phyloP scores from a whole-genome alignment of 2,329 filamentous ascomycete genomes.

The Aspergillus aculeatus region DNA sequence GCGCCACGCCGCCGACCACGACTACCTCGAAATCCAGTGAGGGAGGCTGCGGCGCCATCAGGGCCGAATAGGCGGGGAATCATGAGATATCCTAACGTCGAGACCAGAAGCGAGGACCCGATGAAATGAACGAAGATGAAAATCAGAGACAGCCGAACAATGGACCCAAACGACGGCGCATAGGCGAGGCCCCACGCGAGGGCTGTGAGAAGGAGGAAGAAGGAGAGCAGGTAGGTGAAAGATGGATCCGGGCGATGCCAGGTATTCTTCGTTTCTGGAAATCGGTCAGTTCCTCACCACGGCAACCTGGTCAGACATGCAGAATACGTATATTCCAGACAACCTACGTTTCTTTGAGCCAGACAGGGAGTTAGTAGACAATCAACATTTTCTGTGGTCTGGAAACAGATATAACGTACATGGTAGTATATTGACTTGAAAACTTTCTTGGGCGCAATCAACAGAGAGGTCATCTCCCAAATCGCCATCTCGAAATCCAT shows the following conservation, averaged over 20 bases:
- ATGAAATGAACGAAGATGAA: constrained; percentile 62
- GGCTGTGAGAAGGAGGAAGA: constrained; percentile 60
- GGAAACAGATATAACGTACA: constrained; percentile 44
- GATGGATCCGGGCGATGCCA: constrained; percentile 69
- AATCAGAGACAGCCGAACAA: constrained; percentile 48
- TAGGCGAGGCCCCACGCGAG: constrained; percentile 60
- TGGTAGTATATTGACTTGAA: constrained; percentile 71
- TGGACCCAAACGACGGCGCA: constrained; percentile 47
- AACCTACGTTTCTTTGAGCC: constrained; percentile 42
- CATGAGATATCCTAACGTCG: constrained; percentile 63
- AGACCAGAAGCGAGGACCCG: constrained; percentile 57
- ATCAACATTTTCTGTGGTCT: not conserved
- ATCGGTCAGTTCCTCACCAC: not conserved
- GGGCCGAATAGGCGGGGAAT: constrained; percentile 62
- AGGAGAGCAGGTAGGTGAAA: constrained; percentile 67
- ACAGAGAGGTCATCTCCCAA: constrained; percentile 69
- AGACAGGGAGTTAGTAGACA: not conserved
- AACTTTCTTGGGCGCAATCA: constrained; percentile 69
- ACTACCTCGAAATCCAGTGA: constrained; percentile 47
- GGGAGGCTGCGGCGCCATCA: constrained; percentile 44
- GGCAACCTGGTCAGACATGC: not conserved
- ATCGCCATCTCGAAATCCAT: constrained; percentile 74
- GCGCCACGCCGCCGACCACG: constrained; percentile 50
- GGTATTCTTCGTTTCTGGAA: constrained; percentile 65
- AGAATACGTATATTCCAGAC: not conserved